phyloP scores from a whole-genome alignment of 768 basidiomycete genomes.

The Hygrocybe coccinea region DNA sequence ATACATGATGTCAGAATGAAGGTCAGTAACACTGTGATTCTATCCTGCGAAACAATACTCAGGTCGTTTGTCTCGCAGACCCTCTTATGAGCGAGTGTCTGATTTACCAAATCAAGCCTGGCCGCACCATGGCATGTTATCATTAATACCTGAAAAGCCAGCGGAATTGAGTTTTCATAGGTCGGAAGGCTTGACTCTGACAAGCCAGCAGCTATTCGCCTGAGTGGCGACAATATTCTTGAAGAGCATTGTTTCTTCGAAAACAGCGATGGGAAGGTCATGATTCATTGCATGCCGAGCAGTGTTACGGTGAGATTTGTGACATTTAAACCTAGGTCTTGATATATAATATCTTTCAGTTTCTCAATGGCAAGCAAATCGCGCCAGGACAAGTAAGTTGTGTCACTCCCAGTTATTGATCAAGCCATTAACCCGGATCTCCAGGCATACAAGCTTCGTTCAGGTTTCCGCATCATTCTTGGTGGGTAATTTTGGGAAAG shows the following conservation, averaged over 20 bases:
- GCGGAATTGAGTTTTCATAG: slow-evolving; percentile 32
- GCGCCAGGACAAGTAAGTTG: slow-evolving; percentile 62
- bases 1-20: slow-evolving; percentile 52
- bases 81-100: slow-evolving; percentile 96
- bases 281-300: slow-evolving; percentile 70
- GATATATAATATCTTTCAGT: slow-evolving; percentile 39
- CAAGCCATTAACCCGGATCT: slow-evolving; percentile 5
- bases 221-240: slow-evolving; percentile 88
- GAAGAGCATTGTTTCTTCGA: slow-evolving; percentile 93
- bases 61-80: slow-evolving; percentile 43
- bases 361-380: slow-evolving; percentile 91
- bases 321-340: slow-evolving; percentile 4
- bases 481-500: slow-evolving; percentile 45
- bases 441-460: slow-evolving; percentile 77
- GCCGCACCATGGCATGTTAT: slow-evolving; percentile 19
- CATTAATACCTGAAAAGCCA: background rate
- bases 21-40: slow-evolving; percentile 39
- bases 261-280: slow-evolving; percentile 79
- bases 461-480: slow-evolving; percentile 94
- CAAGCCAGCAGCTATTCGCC: slow-evolving; percentile 78
- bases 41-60: slow-evolving; percentile 9
- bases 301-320: slow-evolving; percentile 70
- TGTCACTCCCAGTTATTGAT: slow-evolving; percentile 22
- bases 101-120: slow-evolving; percentile 83
- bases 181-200: slow-evolving; percentile 85